Evolutionary conservation across 768 basidiomycete species (phyloP).

Genomic region (Tricholoma bakamatsutake): DNA sequence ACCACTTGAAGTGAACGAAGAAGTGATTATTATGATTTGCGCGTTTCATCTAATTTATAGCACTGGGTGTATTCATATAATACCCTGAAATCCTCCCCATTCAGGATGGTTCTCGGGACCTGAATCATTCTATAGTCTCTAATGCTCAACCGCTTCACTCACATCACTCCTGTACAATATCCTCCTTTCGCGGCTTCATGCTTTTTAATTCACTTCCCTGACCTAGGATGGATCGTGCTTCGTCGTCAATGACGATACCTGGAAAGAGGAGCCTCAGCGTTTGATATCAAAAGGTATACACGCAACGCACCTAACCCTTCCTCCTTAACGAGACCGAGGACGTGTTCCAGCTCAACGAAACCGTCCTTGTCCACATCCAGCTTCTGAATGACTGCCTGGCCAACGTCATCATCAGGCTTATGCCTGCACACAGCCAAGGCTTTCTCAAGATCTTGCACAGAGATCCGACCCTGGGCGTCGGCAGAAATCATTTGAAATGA

Average conservation of each 20-base stretch:
- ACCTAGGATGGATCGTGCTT: constrained; percentile 75
- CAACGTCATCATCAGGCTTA: constrained; percentile 83
- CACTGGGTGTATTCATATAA: constrained; percentile 18
- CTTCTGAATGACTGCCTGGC: constrained; percentile 83
- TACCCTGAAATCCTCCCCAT: constrained; percentile 7
- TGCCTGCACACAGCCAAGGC: constrained; percentile 93
- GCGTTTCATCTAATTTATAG: constrained; percentile 8
- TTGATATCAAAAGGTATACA: constrained; percentile 1
- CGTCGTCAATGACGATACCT: constrained; percentile 84
- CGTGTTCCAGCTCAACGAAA: constrained; percentile 92
- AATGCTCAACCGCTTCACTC: neutral
- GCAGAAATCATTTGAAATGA: constrained; percentile 84
- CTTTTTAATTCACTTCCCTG: constrained; percentile 81
- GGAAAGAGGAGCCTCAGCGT: constrained; percentile 2
- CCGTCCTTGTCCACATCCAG: constrained; percentile 96
- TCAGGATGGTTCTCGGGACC: neutral
- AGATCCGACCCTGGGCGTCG: constrained; percentile 83
- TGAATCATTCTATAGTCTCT: neutral
- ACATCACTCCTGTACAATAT: constrained; percentile 74
- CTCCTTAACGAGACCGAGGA: constrained; percentile 81
- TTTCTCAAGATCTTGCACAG: constrained; percentile 82
- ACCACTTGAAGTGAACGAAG: neutral
- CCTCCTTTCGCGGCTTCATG: constrained; percentile 86
- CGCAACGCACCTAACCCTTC: constrained; percentile 66
- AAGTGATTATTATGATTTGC: constrained; percentile 3